Percentiles rank a stretch among this genome's conserved stretches.
Conservation (phyloP, 2,329 filamentous ascomycete species). For the Trichoderma semiorbis region DNA sequence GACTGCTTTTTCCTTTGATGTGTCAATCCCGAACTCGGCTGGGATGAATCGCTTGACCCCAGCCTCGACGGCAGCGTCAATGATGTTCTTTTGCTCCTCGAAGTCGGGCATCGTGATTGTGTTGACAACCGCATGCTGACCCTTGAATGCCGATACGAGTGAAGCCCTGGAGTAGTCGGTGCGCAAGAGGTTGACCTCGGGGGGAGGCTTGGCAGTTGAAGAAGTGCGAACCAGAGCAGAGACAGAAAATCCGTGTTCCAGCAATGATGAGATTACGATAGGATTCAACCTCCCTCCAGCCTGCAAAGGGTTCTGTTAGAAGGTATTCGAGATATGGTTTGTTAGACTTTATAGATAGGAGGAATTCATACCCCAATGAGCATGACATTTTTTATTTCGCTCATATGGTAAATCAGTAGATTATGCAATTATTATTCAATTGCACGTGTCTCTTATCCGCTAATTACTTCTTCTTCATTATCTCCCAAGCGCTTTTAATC, state of each 20-base stretch:
- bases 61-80: background rate
- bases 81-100: background rate
- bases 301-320: background rate
- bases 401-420: background rate
- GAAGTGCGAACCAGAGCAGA: background rate
- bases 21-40: background rate
- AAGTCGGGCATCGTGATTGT: slow-evolving; percentile 3
- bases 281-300: background rate
- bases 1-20: background rate
- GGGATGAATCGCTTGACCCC: background rate
- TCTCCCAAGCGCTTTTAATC: background rate
- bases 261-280: background rate
- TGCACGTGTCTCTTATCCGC: background rate
- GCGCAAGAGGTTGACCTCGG: background rate
- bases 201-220: background rate
- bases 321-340: background rate
- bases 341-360: background rate
- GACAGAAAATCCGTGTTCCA: background rate
- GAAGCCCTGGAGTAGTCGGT: background rate
- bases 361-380: background rate
- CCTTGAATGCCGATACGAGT: background rate
- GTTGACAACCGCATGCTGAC: background rate
- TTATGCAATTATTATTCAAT: background rate
- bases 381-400: background rate
- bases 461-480: background rate